These are phyloP conservation scores for Fusarium sambucinum DNA, from an alignment of 2,329 filamentous ascomycete genomes.

Conservation along the genomic window DNA sequence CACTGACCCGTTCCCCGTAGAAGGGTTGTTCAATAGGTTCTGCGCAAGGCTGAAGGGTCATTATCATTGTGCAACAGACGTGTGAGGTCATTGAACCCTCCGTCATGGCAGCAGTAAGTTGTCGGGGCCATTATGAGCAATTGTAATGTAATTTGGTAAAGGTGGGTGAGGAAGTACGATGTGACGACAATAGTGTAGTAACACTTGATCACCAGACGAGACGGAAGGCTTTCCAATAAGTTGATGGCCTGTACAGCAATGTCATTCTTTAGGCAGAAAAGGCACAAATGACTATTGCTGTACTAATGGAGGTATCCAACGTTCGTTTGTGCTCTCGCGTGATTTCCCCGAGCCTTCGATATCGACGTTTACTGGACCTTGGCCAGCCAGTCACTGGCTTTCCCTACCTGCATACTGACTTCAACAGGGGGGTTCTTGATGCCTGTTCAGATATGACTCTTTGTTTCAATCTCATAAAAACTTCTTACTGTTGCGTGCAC, in stretches of 20 bases:
- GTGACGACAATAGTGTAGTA: slow-evolving; percentile 11
- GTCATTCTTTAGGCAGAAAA: slow-evolving; percentile 31
- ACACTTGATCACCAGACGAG: slow-evolving; percentile 10
- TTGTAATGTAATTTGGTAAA: slow-evolving; percentile 4
- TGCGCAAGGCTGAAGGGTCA: slow-evolving; percentile 38
- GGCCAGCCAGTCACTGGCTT: slow-evolving; percentile 16
- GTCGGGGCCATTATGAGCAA: slow-evolving; percentile 9
- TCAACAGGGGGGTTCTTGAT: slow-evolving; percentile 20
- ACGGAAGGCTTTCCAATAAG: slow-evolving; percentile 3
- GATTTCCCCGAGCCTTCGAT: slow-evolving; percentile 12
- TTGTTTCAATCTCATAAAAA: slow-evolving; percentile 4
- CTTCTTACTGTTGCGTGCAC: slow-evolving; percentile 3
- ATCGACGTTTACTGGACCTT: slow-evolving; percentile 11
- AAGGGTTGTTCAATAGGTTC: slow-evolving; percentile 22
- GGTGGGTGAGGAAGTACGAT: slow-evolving; percentile 15
- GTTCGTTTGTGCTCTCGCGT: slow-evolving; percentile 20
- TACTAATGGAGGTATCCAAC: background rate
- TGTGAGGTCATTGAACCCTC: slow-evolving; percentile 44
- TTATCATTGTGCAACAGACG: slow-evolving; percentile 16
- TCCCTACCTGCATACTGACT: slow-evolving; percentile 18
- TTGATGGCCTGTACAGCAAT: background rate
- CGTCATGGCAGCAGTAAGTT: slow-evolving; percentile 25
- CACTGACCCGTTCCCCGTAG: slow-evolving; percentile 30
- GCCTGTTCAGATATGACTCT: slow-evolving; percentile 39
- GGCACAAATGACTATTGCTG: slow-evolving; percentile 1